These are phyloP conservation scores for Gastrolobium villosum DNA, from an alignment of 306 rosid genomes.

Conservation along the genomic window DNA sequence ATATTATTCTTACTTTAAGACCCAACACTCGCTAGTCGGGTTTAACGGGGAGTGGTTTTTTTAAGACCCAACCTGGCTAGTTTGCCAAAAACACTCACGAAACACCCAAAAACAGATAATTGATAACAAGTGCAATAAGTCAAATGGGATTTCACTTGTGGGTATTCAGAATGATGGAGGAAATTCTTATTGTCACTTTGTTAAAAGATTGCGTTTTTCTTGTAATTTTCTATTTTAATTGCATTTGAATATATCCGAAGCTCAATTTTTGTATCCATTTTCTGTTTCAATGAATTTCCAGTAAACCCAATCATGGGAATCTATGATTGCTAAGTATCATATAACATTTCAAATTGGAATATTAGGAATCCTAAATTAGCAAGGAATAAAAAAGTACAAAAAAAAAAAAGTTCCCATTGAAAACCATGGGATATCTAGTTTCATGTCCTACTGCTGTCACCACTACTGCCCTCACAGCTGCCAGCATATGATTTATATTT, in stretches of 20 bases:
- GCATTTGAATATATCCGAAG: conserved; percentile 17
- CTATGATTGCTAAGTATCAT: not conserved
- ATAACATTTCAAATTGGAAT: conserved; percentile 24
- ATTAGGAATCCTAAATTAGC: not conserved
- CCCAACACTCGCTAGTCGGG: not conserved
- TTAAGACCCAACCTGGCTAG: not conserved
- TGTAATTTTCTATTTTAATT: conserved; percentile 3
- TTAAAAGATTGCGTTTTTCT: conserved; percentile 5
- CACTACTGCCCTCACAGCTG: conserved; percentile 8
- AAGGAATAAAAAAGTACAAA: not conserved
- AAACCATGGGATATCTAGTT: conserved; percentile 8
- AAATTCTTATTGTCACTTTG: not conserved
- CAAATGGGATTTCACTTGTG: not conserved
- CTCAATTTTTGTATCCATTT: conserved; percentile 1
- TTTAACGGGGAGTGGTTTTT: too few species aligned
- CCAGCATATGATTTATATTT: conserved; percentile 15
- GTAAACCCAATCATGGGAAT: conserved; percentile 29
- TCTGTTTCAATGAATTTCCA: not conserved
- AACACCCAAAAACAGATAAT: not conserved
- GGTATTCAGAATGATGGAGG: not conserved
- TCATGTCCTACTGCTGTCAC: not conserved
- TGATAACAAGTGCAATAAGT: not conserved
- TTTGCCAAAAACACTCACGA: not conserved
- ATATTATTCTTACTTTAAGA: conserved; percentile 9
- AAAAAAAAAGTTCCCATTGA: conserved; percentile 3